Base-by-base conservation (phyloP, 352 stramenopile genomes). In the Phytophthora cryptogea region DNA sequence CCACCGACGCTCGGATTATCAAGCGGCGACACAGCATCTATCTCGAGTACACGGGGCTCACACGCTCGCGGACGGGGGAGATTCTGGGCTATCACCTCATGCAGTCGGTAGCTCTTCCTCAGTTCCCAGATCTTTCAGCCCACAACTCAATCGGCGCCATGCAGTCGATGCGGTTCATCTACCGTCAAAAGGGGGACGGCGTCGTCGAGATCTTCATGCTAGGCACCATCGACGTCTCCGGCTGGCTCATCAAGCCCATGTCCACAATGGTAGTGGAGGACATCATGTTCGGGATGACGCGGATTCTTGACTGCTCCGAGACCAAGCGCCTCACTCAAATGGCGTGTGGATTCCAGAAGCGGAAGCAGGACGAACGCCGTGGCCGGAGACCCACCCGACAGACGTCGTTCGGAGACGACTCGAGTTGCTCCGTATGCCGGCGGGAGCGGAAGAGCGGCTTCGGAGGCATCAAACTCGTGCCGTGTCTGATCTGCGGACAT, bases 191-290 rank as follows among this genome's bases (percentile, higher is more conserved):
- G 23, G 57, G 32, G 10, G 59, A 76, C 8, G 70, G 63, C 10
- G 40, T 78, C 28, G 59, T 86, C 4, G 72, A 86, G 32, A 68
- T 83, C 35, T 83, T 83, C 49, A 78, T 80, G 72, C 47, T 77
- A 17, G 73, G 70, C 26, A 66, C 68, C 37, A 62, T 80, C 16
- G 62, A 72, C 14, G 66, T 79, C 9, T 58, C 67, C 0, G 71
- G 74, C 6, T 71, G 60, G 16, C 65, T 83, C 11, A 59, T 76
- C 11, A 63, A 59, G 5, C 60, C 68, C 32, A 64, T 73, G 52
- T 57, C 63, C 26, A 49, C 64, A 0, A 69, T 74, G 16, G 68
- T 81, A 5, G 58, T 73, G 11, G 60, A 73, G 32, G 72, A 84
- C 39, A 51, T 70, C 20, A 57, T 66, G 35, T 72, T 81, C 43